phyloP scores from a whole-genome alignment of 225 moss, liverwort and hornwort genomes.

The Straminergon stramineum region DNA sequence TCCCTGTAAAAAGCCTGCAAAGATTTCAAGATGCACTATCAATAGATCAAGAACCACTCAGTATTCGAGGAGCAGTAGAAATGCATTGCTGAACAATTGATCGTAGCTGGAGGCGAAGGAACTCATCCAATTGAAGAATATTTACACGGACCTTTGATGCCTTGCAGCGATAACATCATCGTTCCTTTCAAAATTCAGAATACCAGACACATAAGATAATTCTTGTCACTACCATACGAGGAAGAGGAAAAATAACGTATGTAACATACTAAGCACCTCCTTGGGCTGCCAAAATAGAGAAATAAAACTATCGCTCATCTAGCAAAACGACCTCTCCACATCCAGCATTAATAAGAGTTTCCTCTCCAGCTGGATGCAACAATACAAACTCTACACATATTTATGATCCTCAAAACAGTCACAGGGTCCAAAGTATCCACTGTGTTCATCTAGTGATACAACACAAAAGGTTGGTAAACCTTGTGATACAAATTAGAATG shows the following conservation, averaged over 20 bases:
- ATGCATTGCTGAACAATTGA: background rate
- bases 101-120: background rate
- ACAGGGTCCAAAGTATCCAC: constrained; percentile 5
- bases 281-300: background rate
- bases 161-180: background rate
- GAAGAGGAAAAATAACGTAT: background rate
- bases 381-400: constrained; percentile 23
- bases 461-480: constrained; percentile 10
- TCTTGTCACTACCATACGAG: background rate
- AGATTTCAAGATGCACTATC: background rate
- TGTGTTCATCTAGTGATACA: constrained; percentile 20
- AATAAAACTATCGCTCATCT: constrained; percentile 6
- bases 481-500: constrained; percentile 15
- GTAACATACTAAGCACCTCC: constrained; percentile 1
- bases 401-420: constrained; percentile 12
- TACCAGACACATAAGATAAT: background rate
- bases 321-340: constrained; percentile 3
- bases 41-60: background rate
- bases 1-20: background rate
- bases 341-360: background rate
- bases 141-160: background rate
- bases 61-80: background rate
- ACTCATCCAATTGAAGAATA: background rate
- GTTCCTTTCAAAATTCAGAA: constrained; percentile 9
- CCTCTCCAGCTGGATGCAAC: constrained; percentile 4